Base-by-base conservation (phyloP, 202 grass and related monocot genomes). In the Carex arenaria region DNA sequence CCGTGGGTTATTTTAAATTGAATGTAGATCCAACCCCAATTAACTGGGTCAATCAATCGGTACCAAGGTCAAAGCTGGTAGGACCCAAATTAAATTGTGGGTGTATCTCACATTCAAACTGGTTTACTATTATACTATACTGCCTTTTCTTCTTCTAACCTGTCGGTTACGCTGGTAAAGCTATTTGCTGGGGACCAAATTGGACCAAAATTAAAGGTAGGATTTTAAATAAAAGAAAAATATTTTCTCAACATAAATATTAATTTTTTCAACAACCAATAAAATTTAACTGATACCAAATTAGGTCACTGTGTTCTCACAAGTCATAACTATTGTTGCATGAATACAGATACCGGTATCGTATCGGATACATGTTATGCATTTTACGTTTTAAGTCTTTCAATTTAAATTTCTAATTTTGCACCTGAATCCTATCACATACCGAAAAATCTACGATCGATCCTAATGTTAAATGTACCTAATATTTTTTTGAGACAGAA, bases 151-250 rank as follows among this genome's bases (percentile, higher is more conserved):
- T 77, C 65, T n/a, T 40, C 4, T 54, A 55, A 75, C 72, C 47
- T 75, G 72, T 75, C 23, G 72, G 72, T 75, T 75, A 75, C 26
- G 12, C 23, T 75, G 3, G 47, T 32, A 75, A 75, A 55, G 47
- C 72, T 74, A 22, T 5, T 73, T 30, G 28, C 8, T 2, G 43
- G 51, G 47, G 47, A 74, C 47, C 71, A 74, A 53, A 74, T 22
- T 54, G 23, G 23, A 13, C 6, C 45, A 7, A 52, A n/a, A 20
- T 23, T 13, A 19, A 51, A 1, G 2, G 28, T 73, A 3, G 12
- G 14, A 52, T 52, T 7, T 7, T 7, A 51, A 9, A 18, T 32
- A 31, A 54, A 17, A n/a, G 5, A 7, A 57, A 74, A 54, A 55
- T 30, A 5, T 5, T 45, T 75, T 30, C 12, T 54, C 22, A 9